A percentile compares a stretch with the other conserved stretches of the same genome.
These are phyloP conservation scores for Talaromyces thailandensis DNA, from an alignment of 495 filamentous ascomycete species.

Conservation along the genomic window DNA sequence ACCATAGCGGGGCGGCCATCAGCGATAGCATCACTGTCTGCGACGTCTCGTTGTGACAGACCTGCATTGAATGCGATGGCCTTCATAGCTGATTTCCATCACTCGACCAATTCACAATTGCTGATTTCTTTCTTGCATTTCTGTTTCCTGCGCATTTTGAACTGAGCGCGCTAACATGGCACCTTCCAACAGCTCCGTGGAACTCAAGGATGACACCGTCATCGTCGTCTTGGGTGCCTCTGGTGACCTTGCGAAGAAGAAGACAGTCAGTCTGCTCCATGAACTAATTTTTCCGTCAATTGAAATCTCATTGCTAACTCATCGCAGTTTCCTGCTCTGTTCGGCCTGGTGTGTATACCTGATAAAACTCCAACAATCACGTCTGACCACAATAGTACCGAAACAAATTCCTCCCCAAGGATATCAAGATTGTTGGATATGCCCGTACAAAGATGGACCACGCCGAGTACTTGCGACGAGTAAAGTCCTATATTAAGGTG, in stretches of 20 bases:
- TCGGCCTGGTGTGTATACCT: constrained; percentile 75
- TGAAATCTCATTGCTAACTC: constrained; percentile 22
- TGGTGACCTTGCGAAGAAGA: constrained; percentile 98
- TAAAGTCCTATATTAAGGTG: constrained; percentile 97
- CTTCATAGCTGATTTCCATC: neutral
- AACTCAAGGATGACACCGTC: constrained; percentile 97
- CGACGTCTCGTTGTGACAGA: neutral
- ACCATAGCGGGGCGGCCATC: constrained; percentile 11
- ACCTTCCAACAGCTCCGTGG: constrained; percentile 52
- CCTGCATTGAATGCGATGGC: neutral
- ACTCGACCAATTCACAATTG: neutral
- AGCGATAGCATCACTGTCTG: neutral
- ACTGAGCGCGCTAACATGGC: constrained; percentile 22
- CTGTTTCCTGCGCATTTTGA: neutral
- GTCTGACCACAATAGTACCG: constrained; percentile 55
- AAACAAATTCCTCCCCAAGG: constrained; percentile 97
- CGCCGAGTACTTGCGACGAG: constrained; percentile 83
- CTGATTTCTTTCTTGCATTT: neutral
- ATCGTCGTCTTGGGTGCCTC: constrained; percentile 97
- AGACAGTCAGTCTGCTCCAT: constrained; percentile 61
- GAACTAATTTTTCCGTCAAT: constrained; percentile 11
- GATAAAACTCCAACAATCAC: constrained; percentile 14
- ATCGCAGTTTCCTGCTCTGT: constrained; percentile 86
- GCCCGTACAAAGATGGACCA: constrained; percentile 99
- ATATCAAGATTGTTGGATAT: constrained; percentile 97